Evolutionary conservation across 768 basidiomycete species (phyloP).

Genomic region (Kwoniella sp.): DNA sequence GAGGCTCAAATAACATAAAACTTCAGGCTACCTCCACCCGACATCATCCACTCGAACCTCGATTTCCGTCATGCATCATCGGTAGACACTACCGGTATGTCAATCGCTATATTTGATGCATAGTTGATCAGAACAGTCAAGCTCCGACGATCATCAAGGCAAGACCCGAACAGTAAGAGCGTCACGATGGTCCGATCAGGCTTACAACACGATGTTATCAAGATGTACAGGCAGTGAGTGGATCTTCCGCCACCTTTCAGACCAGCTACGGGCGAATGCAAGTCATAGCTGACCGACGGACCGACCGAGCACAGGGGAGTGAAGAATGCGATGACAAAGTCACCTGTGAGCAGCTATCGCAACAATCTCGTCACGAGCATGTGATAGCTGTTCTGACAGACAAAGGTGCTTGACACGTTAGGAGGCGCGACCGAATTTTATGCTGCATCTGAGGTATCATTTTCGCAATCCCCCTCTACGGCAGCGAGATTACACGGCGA

Average conservation of each 20-base stretch:
- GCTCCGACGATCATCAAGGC: no score
- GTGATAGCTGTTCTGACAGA: not conserved
- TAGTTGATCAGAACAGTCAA: no score
- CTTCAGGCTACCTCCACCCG: slow-evolving; percentile 11
- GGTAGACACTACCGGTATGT: not conserved
- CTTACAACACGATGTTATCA: slow-evolving; percentile 54
- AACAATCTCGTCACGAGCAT: no score
- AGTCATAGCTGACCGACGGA: not conserved
- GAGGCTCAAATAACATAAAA: not conserved
- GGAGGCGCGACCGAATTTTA: slow-evolving; percentile 46
- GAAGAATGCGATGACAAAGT: slow-evolving; percentile 40
- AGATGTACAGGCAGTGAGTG: slow-evolving; percentile 52
- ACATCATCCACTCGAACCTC: not conserved
- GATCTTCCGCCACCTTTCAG: not conserved
- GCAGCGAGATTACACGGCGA: slow-evolving; percentile 52
- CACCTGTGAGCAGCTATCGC: slow-evolving; percentile 32
- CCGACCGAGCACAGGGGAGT: slow-evolving; percentile 41
- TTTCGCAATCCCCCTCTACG: slow-evolving; percentile 48
- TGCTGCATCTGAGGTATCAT: slow-evolving; percentile 51
- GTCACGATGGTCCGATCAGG: slow-evolving; percentile 52
- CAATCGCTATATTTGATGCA: no score
- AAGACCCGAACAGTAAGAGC: no score
- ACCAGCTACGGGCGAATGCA: not conserved
- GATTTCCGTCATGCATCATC: slow-evolving; percentile 7
- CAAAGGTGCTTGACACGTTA: not conserved